These are phyloP conservation scores for Vaucheria bursata DNA, from an alignment of 352 stramenopile species.

Conservation along the genomic window DNA sequence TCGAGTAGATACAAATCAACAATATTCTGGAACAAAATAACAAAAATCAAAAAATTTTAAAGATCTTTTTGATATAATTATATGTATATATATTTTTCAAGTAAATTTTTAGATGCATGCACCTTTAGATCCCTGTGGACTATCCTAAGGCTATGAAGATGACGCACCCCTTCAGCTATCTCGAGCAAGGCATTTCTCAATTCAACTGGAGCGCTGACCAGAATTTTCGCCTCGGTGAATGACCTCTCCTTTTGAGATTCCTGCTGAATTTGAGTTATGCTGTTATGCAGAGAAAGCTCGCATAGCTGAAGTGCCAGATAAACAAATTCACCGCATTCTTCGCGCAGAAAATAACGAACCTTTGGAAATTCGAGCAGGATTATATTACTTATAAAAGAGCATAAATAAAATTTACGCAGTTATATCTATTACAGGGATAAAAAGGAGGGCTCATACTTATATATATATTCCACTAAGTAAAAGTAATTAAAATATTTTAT, in stretches of 20 bases:
- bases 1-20: no score
- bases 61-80: background rate
- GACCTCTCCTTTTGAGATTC: background rate
- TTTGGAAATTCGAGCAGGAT: background rate
- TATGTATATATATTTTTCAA: background rate
- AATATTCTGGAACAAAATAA: background rate
- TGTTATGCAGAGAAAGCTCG: conserved; percentile 45
- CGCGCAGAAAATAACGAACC: conserved; percentile 70
- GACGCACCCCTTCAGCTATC: conserved; percentile 63
- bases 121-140: conserved; percentile 62
- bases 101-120: background rate
- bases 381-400: no score
- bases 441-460: no score
- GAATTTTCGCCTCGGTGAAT: background rate
- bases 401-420: no score
- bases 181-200: conserved; percentile 54
- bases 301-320: conserved; percentile 66
- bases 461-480: no score
- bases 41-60: background rate
- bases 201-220: conserved; percentile 14
- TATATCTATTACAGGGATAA: no score
- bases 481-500: no score
- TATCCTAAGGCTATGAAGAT: conserved; percentile 68
- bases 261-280: conserved; percentile 23
- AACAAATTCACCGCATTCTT: conserved; percentile 67